Conservation (phyloP, 768 basidiomycete genomes). For the Coprinopsis marcescibilis region DNA sequence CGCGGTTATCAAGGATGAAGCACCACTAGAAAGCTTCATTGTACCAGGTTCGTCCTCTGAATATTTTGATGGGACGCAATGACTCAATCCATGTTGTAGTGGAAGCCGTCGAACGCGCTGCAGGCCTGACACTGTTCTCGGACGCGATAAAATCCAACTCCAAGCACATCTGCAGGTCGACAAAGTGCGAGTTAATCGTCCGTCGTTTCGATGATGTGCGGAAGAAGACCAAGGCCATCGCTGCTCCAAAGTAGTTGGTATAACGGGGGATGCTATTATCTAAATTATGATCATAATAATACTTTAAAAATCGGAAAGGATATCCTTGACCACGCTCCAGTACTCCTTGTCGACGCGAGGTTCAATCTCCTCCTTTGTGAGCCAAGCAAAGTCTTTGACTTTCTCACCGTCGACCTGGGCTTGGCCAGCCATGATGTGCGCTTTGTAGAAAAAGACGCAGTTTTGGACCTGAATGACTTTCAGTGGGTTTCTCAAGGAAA, state of each 20-base stretch:
- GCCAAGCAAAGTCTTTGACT: constrained; percentile 82
- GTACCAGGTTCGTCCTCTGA: constrained; percentile 57
- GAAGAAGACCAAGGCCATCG: constrained; percentile 55
- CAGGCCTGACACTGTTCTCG: constrained; percentile 85
- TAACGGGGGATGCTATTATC: constrained; percentile 9
- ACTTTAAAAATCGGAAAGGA: constrained; percentile 63
- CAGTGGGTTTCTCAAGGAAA: neutral
- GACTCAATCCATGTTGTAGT: constrained; percentile 40
- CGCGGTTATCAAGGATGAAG: constrained; percentile 81
- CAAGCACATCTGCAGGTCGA: constrained; percentile 83
- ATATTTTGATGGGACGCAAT: neutral
- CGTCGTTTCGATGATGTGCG: constrained; percentile 88
- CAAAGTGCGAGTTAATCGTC: constrained; percentile 84
- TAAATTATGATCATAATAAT: constrained; percentile 11
- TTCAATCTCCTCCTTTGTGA: constrained; percentile 88
- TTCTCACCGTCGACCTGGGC: constrained; percentile 50
- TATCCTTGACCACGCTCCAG: constrained; percentile 74
- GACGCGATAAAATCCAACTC: constrained; percentile 67
- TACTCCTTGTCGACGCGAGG: constrained; percentile 61
- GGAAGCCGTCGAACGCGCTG: constrained; percentile 85
- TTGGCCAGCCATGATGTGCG: constrained; percentile 88
- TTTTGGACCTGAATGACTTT: no score
- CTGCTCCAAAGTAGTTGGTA: constrained; percentile 38
- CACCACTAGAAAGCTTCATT: constrained; percentile 73
- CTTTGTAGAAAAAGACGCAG: constrained; percentile 87